A percentile compares a stretch with the other conserved stretches of the same genome.
phyloP scores from a whole-genome alignment of 2,329 filamentous ascomycete species.

The Sporothrix globosa region DNA sequence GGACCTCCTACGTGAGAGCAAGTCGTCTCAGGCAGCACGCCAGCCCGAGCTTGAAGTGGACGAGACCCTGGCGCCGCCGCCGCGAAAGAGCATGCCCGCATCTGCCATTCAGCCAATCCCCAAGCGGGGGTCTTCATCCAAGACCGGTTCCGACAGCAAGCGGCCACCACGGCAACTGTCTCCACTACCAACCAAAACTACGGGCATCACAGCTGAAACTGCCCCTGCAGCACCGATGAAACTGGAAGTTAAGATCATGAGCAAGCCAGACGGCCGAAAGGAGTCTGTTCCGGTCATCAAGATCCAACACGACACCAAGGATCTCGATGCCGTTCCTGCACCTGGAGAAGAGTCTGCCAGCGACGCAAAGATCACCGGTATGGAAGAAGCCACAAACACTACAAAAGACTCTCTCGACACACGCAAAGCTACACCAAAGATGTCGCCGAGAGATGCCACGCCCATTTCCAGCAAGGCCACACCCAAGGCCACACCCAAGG shows the following conservation, averaged over 20 bases:
- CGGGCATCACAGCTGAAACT: not conserved
- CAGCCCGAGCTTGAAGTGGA: constrained; percentile 62
- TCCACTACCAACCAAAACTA: not conserved
- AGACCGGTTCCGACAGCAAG: constrained; percentile 50
- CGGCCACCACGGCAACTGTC: not conserved
- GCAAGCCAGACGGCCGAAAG: constrained; percentile 14
- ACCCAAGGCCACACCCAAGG: constrained; percentile 38
- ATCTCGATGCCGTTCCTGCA: not conserved
- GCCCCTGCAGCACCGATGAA: not conserved
- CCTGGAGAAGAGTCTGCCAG: not conserved
- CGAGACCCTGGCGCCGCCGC: constrained; percentile 59
- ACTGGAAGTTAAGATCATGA: not conserved
- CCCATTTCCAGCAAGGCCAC: constrained; percentile 37
- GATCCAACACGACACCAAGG: constrained; percentile 1
- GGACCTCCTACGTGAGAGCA: constrained; percentile 63
- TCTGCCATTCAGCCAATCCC: constrained; percentile 62
- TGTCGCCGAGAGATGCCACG: not conserved
- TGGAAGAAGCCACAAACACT: not conserved
- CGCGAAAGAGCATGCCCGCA: constrained; percentile 55
- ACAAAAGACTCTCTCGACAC: not conserved
- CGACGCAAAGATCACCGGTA: not conserved
- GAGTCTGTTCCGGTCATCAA: constrained; percentile 4
- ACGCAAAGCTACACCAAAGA: not conserved
- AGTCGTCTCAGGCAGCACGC: constrained; percentile 49
- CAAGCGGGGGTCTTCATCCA: constrained; percentile 51